Evolutionary conservation across 768 basidiomycete species (phyloP), one percentile per base, ranked within the genome.

Genomic region (Boletus pseudo-olivaceus): DNA sequence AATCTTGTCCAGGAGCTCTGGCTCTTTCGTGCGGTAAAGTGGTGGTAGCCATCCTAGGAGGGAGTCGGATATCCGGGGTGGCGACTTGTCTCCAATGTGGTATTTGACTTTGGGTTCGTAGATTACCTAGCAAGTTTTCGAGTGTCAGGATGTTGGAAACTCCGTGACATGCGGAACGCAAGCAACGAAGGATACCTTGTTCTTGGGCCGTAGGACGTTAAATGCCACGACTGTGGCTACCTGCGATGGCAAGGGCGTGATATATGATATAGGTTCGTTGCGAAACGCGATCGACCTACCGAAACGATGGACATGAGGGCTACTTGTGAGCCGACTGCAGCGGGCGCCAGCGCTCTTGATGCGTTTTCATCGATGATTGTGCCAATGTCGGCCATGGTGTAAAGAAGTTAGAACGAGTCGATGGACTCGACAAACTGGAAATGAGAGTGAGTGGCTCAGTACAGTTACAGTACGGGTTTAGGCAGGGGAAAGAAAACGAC

Each of bases 81-180:
- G 91, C 27, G 79, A 75, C 68, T 91, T 91, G 70, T 83, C 71
- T 39, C 85, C 88, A 55, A 82, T 77, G 64, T 91, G 90, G 67
- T 93, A 95, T 71, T 95, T 95, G 72, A 91, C 84, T 73, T 95
- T 97, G 57, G 93, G 94, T 67, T 93, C 90, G 66, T 96, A 96
- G 54, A 94, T 83, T 57, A 91, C 82, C 92, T 92, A 55, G 42
- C 5, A 17, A 3, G 38, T n/a, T 12, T 23, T 39, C 19, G 26
- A 34, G 26, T 41, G 37, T 58, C 29, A 34, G 26, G 17, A 47
- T 1, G 20, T 33, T 7, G 26, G 11, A 6, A 20, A 14, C 29
- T 19, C 12, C 7, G 32, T 32, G 30, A 45, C 4, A 15, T 39
- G 29, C 3, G 15, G n/a, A 27, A 42, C 6, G 34, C 39, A 47